Evolutionary conservation across 352 stramenopile genomes (phyloP).

Genomic region (Nothophytophthora sp.): DNA sequence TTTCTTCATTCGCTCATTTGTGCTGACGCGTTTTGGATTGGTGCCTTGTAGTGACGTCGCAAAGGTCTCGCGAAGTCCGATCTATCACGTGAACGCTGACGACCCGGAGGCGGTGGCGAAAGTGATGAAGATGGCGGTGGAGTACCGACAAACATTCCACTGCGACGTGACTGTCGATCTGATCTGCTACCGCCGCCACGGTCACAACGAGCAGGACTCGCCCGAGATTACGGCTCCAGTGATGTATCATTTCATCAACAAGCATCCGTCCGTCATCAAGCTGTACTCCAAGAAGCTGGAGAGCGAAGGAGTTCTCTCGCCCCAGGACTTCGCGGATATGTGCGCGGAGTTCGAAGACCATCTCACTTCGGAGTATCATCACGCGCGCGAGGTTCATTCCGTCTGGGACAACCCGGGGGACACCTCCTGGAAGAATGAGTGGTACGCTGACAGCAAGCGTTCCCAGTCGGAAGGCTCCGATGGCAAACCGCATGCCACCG

Average conservation of each 20-base stretch:
- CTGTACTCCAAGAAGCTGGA: constrained; percentile 77
- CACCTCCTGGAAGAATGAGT: constrained; percentile 66
- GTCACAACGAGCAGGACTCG: constrained; percentile 98
- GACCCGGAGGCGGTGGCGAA: constrained; percentile 94
- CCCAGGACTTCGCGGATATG: constrained; percentile 48
- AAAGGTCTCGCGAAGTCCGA: constrained; percentile 95
- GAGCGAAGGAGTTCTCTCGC: constrained; percentile 50
- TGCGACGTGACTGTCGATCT: constrained; percentile 99
- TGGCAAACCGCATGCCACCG: constrained; percentile 6
- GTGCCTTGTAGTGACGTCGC: constrained; percentile 89
- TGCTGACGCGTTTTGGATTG: neutral
- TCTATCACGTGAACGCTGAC: constrained; percentile 97
- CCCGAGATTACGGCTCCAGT: constrained; percentile 88
- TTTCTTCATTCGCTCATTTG: neutral
- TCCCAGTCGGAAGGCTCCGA: constrained; percentile 3
- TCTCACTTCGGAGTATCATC: constrained; percentile 68
- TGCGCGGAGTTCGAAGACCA: constrained; percentile 67
- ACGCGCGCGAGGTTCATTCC: constrained; percentile 67
- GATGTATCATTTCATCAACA: constrained; percentile 92
- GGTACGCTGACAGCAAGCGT: constrained; percentile 39
- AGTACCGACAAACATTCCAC: constrained; percentile 92
- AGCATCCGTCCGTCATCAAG: constrained; percentile 80
- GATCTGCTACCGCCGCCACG: constrained; percentile 98
- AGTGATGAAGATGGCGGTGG: constrained; percentile 92
- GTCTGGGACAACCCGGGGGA: constrained; percentile 79